Percentiles rank a stretch among this genome's conserved stretches.
Evolutionary conservation across 1,284 basidiomycete species (phyloP).

Genomic region (Pseudozyma sp.): DNA sequence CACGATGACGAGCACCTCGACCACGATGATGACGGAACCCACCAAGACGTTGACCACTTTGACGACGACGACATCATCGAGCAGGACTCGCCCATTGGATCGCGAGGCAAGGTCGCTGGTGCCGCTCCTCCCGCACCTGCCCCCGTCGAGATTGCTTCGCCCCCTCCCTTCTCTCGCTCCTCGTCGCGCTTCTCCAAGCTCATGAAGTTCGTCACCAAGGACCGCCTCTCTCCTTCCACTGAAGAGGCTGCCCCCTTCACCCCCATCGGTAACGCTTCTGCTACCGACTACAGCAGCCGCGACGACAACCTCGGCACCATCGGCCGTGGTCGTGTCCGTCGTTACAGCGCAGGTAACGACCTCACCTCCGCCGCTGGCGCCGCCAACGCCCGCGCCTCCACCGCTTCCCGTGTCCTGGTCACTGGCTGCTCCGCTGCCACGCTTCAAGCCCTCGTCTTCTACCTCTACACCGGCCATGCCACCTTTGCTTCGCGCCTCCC

Average conservation of each 20-base stretch:
- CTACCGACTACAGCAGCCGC: slow-evolving; percentile 14
- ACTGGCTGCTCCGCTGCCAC: slow-evolving; percentile 50
- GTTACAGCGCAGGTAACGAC: slow-evolving; percentile 41
- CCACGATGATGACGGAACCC: slow-evolving; percentile 7
- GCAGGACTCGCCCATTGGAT: slow-evolving; percentile 10
- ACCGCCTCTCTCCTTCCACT: slow-evolving; percentile 18
- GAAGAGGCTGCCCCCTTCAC: slow-evolving; percentile 22
- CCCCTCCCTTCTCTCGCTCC: slow-evolving; percentile 28
- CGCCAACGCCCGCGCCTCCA: slow-evolving; percentile 1
- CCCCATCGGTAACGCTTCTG: slow-evolving; percentile 13
- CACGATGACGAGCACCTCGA: slow-evolving; percentile 9
- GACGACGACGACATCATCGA: slow-evolving; percentile 25
- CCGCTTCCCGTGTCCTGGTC: slow-evolving; percentile 36
- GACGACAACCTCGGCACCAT: slow-evolving; percentile 2
- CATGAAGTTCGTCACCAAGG: slow-evolving; percentile 49
- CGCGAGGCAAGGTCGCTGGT: slow-evolving; percentile 30
- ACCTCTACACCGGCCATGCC: slow-evolving; percentile 58
- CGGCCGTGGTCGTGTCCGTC: slow-evolving; percentile 23
- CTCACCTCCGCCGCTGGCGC: slow-evolving; percentile 3
- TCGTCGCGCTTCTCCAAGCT: slow-evolving; percentile 43
- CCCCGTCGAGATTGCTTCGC: slow-evolving; percentile 6
- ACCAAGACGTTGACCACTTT: slow-evolving; percentile 20
- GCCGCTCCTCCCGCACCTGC: slow-evolving; percentile 8
- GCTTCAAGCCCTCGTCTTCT: slow-evolving; percentile 57
- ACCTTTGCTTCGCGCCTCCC: slow-evolving; percentile 43